These are phyloP conservation scores for Plasmodium cynomolgi DNA, from an alignment of 169 alveolate genomes.

Conservation along the genomic window DNA sequence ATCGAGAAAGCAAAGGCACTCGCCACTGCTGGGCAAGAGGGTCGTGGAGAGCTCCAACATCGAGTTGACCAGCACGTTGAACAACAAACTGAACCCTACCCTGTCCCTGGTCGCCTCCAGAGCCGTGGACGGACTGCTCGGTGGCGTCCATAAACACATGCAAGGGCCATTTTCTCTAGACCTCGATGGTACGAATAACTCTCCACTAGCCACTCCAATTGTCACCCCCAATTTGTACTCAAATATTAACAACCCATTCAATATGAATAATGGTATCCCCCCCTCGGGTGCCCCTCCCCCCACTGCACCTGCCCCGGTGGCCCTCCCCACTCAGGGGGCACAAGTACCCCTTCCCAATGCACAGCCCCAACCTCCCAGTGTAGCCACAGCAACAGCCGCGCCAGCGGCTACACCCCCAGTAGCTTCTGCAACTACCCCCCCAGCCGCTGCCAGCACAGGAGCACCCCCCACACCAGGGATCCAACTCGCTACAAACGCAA, in stretches of 20 bases:
- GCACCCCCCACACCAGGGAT: neutral
- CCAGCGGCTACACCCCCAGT: neutral
- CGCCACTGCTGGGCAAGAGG: constrained; percentile 5
- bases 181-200: constrained; percentile 19
- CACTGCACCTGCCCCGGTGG: constrained; percentile 3
- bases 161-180: constrained; percentile 45
- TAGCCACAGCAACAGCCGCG: neutral
- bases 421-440: neutral
- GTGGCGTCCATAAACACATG: constrained; percentile 63
- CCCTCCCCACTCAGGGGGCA: neutral
- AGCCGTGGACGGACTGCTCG: constrained; percentile 63
- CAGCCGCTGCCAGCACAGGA: neutral
- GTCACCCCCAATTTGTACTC: constrained; percentile 58
- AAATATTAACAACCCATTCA: constrained; percentile 2
- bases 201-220: constrained; percentile 39
- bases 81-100: constrained; percentile 18
- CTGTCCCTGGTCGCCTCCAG: constrained; percentile 36
- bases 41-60: constrained; percentile 38
- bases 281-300: neutral
- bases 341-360: neutral
- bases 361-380: neutral
- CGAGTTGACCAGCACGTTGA: constrained; percentile 21
- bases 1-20: neutral
- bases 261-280: constrained; percentile 18
- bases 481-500: neutral